A percentile compares a stretch with the other conserved stretches of the same genome.
These are phyloP conservation scores for Tuber aestivum DNA, from an alignment of 495 filamentous ascomycete species.

Conservation along the genomic window DNA sequence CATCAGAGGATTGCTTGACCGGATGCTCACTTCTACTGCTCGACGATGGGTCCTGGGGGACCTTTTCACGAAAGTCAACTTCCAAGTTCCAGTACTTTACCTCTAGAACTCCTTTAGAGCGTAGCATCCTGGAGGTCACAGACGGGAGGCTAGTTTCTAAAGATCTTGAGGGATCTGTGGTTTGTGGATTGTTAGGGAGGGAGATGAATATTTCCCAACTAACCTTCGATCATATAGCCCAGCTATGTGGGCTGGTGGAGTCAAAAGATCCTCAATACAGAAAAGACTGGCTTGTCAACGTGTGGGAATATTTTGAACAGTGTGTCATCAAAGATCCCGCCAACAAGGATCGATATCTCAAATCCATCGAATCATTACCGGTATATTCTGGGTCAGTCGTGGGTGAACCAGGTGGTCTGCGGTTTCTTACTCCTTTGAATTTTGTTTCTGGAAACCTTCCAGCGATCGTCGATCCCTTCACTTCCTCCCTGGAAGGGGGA, in stretches of 20 bases:
- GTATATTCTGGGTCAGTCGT: slow-evolving; percentile 27
- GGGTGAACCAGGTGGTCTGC: slow-evolving; percentile 5
- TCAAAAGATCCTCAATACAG: slow-evolving; percentile 4
- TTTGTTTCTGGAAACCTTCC: neutral
- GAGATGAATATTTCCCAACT: slow-evolving; percentile 23
- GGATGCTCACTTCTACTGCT: slow-evolving; percentile 23
- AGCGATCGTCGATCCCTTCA: neutral
- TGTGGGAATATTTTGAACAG: slow-evolving; percentile 22
- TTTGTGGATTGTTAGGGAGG: neutral
- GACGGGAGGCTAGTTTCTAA: slow-evolving; percentile 7
- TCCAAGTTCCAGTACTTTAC: neutral
- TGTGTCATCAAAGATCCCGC: neutral
- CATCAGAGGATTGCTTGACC: slow-evolving; percentile 6
- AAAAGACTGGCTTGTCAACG: slow-evolving; percentile 16
- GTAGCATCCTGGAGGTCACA: slow-evolving; percentile 10
- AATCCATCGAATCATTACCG: slow-evolving; percentile 5
- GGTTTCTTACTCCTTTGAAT: neutral
- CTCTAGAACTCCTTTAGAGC: slow-evolving; percentile 5
- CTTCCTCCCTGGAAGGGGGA: neutral
- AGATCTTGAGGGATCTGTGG: neutral
- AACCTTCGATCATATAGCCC: slow-evolving; percentile 21
- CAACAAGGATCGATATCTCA: slow-evolving; percentile 1
- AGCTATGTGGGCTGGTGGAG: slow-evolving; percentile 10
- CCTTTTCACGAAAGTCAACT: slow-evolving; percentile 9
- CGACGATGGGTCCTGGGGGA: slow-evolving; percentile 10